Conservation (phyloP, 1,284 basidiomycete species). For the Ustilago hordei region DNA sequence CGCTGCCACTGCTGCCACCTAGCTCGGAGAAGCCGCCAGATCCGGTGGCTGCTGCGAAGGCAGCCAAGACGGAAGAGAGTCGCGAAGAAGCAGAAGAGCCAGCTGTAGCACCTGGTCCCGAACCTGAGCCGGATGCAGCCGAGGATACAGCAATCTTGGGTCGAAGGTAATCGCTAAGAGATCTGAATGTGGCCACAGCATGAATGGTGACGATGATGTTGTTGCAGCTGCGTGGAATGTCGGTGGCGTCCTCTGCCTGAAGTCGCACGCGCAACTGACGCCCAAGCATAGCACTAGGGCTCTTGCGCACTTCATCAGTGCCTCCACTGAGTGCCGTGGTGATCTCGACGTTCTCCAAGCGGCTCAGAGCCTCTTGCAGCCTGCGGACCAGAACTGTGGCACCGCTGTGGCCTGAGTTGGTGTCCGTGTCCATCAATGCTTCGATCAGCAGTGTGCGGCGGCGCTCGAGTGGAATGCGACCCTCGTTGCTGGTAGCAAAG, state of each 20-base stretch:
- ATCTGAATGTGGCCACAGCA: constrained; percentile 65
- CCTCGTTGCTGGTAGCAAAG: constrained; percentile 77
- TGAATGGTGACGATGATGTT: constrained; percentile 66
- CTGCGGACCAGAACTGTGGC: constrained; percentile 54
- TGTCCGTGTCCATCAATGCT: constrained; percentile 46
- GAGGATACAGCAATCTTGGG: constrained; percentile 57
- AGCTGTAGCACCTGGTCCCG: constrained; percentile 58
- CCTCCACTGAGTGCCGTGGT: constrained; percentile 52
- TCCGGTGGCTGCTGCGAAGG: constrained; percentile 78
- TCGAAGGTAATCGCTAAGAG: constrained; percentile 65
- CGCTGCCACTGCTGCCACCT: constrained; percentile 13
- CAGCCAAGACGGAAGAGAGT: constrained; percentile 88
- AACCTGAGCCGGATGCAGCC: constrained; percentile 75
- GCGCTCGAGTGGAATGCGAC: constrained; percentile 34
- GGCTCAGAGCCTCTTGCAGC: constrained; percentile 65
- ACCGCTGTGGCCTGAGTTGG: constrained; percentile 27
- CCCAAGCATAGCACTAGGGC: constrained; percentile 55
- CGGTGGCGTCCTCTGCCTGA: constrained; percentile 58
- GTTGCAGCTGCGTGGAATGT: constrained; percentile 60
- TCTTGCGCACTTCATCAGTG: constrained; percentile 53
- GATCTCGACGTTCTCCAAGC: constrained; percentile 63
- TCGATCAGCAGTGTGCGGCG: constrained; percentile 51
- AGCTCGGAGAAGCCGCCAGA: constrained; percentile 39
- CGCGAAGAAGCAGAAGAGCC: constrained; percentile 72
- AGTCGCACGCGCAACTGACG: constrained; percentile 64